Conservation (phyloP, 192 early-diverging fungal species). For the Anaeromyces robustus region DNA sequence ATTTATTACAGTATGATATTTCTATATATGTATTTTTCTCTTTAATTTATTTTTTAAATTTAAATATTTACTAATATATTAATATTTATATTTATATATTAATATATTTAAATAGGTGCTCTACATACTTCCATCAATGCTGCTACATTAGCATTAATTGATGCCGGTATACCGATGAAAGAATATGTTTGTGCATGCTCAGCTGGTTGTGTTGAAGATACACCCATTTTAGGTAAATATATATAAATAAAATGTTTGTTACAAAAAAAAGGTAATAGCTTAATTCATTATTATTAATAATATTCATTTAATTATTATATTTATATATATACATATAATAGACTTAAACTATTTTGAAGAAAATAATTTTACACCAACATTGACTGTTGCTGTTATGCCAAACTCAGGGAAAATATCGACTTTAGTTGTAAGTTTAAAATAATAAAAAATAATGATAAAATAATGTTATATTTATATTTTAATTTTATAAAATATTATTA, state of each 20-base stretch:
- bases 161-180: conserved; percentile 65
- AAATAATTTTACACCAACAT: conserved; percentile 64
- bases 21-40: too few species aligned
- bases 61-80: background rate
- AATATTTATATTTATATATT: background rate
- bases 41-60: background rate
- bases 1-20: too few species aligned
- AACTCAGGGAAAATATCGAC: conserved; percentile 68
- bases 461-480: too few species aligned
- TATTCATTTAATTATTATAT: background rate
- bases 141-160: conserved; percentile 63
- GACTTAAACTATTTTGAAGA: conserved; percentile 86
- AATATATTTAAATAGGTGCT: conserved; percentile 8
- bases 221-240: conserved; percentile 43
- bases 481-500: too few species aligned
- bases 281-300: too few species aligned
- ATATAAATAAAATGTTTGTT: background rate
- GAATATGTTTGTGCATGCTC: conserved; percentile 79
- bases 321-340: conserved; percentile 5
- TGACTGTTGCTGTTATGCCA: conserved; percentile 75
- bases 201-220: conserved; percentile 66
- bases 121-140: conserved; percentile 69
- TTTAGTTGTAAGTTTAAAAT: conserved; percentile 31
- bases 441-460: too few species aligned
- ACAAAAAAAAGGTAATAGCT: too few species aligned